Conservation (phyloP, 495 filamentous ascomycete genomes). For the Penicillium egyptiacum region DNA sequence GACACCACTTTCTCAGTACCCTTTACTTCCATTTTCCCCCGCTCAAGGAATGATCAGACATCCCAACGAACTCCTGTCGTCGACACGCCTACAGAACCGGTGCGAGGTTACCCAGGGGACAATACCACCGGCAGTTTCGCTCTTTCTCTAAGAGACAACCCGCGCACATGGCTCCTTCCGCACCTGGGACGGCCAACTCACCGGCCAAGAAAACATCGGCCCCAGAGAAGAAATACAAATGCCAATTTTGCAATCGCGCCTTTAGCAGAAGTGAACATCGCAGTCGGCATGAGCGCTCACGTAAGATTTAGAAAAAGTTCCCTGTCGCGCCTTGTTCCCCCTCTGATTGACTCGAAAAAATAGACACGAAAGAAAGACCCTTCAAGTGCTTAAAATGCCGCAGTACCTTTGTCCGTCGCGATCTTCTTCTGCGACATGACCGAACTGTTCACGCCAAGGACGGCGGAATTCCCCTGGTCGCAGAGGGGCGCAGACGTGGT, state of each 20-base stretch:
- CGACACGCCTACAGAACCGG: slow-evolving; percentile 51
- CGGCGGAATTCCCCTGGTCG: slow-evolving; percentile 91
- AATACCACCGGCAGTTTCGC: slow-evolving; percentile 45
- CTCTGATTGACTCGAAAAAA: slow-evolving; percentile 8
- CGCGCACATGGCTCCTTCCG: slow-evolving; percentile 51
- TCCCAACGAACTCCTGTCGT: slow-evolving; percentile 47
- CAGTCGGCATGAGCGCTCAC: slow-evolving; percentile 94
- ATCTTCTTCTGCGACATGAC: slow-evolving; percentile 94
- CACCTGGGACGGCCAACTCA: slow-evolving; percentile 62
- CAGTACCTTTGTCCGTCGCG: slow-evolving; percentile 97
- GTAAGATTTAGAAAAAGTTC: slow-evolving; percentile 60
- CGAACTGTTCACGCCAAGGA: slow-evolving; percentile 98
- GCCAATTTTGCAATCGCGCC: slow-evolving; percentile 95
- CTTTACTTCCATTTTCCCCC: slow-evolving; percentile 35
- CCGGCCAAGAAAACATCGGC: slow-evolving; percentile 60
- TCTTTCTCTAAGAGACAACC: slow-evolving; percentile 39
- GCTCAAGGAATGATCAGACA: slow-evolving; percentile 53
- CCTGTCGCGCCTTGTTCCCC: slow-evolving; percentile 11
- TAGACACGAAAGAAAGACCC: slow-evolving; percentile 97
- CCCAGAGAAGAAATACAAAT: slow-evolving; percentile 98
- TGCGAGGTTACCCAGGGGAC: slow-evolving; percentile 54
- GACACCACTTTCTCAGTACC: slow-evolving; percentile 45
- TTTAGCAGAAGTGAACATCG: slow-evolving; percentile 97
- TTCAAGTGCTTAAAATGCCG: slow-evolving; percentile 98
- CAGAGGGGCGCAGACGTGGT: slow-evolving; percentile 87